Evolutionary conservation across 129 eudicot species (phyloP).

Genomic region (Pseudognaphalium luteoalbum): DNA sequence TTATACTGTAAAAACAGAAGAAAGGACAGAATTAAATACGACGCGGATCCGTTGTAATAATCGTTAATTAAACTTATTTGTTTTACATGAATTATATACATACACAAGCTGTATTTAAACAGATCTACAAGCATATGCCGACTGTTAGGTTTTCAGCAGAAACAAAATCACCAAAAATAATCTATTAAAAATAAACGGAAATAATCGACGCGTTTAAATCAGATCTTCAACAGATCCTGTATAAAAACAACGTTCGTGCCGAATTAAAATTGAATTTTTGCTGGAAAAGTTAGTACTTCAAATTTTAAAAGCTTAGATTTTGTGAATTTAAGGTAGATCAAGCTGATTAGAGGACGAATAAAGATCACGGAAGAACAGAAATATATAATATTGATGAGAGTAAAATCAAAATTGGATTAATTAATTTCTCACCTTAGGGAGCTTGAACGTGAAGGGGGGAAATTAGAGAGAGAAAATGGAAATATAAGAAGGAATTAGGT

Average conservation of each 20-base stretch:
- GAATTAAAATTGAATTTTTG: neutral
- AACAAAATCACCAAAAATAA: neutral
- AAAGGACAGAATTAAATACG: slow-evolving; percentile 8
- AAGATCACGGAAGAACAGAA: neutral
- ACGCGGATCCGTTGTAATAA: slow-evolving; percentile 27
- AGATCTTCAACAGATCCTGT: slow-evolving; percentile 4
- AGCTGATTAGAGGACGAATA: neutral
- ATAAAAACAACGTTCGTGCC: neutral
- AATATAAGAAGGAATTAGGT: slow-evolving; percentile 25
- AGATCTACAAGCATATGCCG: slow-evolving; percentile 15
- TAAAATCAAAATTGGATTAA: too few relatives aligned
- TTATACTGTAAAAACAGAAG: neutral
- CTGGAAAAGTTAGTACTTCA: neutral
- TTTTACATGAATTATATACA: slow-evolving; percentile 7
- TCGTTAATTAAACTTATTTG: slow-evolving; percentile 17
- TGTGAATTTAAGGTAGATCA: neutral
- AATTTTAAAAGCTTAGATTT: neutral
- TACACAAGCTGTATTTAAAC: neutral
- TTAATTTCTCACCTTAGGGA: neutral
- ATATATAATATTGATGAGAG: neutral
- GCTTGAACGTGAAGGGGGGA: neutral
- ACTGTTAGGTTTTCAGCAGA: neutral
- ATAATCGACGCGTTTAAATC: neutral
- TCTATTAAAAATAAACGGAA: neutral
- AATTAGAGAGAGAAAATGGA: neutral